A percentile compares a stretch with the other conserved stretches of the same genome.
These are phyloP conservation scores for Citropsis articulata DNA, from an alignment of 345 rosid species.

Conservation along the genomic window DNA sequence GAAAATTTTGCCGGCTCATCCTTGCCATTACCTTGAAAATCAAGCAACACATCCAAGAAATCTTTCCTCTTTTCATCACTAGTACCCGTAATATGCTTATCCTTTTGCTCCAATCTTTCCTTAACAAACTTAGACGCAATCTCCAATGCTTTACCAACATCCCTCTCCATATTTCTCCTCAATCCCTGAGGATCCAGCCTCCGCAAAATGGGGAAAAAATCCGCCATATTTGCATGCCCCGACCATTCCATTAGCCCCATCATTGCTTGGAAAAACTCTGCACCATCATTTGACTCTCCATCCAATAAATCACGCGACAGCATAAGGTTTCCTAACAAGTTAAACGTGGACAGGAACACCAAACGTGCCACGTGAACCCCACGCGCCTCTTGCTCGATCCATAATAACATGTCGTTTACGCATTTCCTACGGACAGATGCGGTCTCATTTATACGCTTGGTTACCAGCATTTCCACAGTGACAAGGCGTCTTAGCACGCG, in stretches of 20 bases:
- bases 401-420: slow-evolving; percentile 37
- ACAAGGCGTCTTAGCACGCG: slow-evolving; percentile 41
- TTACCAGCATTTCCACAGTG: slow-evolving; percentile 47
- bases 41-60: slow-evolving; percentile 54
- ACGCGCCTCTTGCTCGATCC: slow-evolving; percentile 45
- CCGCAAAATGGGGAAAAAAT: slow-evolving; percentile 42
- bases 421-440: slow-evolving; percentile 37
- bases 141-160: slow-evolving; percentile 46
- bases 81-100: too few relatives aligned
- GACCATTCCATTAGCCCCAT: slow-evolving; percentile 34
- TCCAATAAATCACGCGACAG: slow-evolving; percentile 49
- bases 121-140: slow-evolving; percentile 41
- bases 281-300: slow-evolving; percentile 32
- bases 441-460: slow-evolving; percentile 41
- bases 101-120: slow-evolving; percentile 28
- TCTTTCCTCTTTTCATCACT: slow-evolving; percentile 24
- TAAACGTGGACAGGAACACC: slow-evolving; percentile 41
- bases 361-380: slow-evolving; percentile 39
- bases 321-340: slow-evolving; percentile 54
- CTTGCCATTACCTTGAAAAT: slow-evolving; percentile 42
- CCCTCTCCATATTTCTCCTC: slow-evolving; percentile 42
- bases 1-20: slow-evolving; percentile 44
- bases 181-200: slow-evolving; percentile 56
- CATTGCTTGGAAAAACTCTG: slow-evolving; percentile 31
- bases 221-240: slow-evolving; percentile 38